Percentiles rank a stretch among this genome's conserved stretches.
Conservation (phyloP, 345 rosid genomes). For the Citrus trifoliata region DNA sequence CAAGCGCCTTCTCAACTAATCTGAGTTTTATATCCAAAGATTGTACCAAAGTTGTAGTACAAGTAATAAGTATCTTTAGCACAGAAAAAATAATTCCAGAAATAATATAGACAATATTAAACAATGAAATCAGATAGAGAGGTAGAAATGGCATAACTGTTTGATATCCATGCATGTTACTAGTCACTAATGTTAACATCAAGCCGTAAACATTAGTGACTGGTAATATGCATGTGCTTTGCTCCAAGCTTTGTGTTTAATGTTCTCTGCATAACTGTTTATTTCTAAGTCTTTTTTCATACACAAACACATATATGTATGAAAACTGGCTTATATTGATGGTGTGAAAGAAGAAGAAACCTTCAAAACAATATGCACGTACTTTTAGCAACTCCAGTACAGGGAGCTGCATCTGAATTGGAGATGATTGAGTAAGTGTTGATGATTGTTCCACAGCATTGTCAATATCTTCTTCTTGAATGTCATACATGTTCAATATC, state of each 20-base stretch:
- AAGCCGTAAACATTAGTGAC: too few relatives aligned
- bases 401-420: constrained; percentile 79
- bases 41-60: background rate
- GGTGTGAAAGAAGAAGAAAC: constrained; percentile 3
- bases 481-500: constrained; percentile 80
- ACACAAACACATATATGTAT: background rate
- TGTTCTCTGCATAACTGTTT: background rate
- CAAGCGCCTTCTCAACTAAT: background rate
- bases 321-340: background rate
- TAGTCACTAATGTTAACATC: too few relatives aligned
- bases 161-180: too few relatives aligned
- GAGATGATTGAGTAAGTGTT: constrained; percentile 41
- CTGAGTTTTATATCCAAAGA: background rate
- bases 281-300: background rate
- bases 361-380: constrained; percentile 18
- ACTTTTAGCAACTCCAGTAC: constrained; percentile 85
- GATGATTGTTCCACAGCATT: constrained; percentile 54
- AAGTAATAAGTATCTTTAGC: background rate
- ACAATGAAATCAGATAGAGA: background rate
- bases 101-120: background rate
- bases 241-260: background rate
- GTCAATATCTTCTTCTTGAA: constrained; percentile 76
- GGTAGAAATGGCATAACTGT: too few relatives aligned
- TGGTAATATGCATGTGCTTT: too few relatives aligned
- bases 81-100: background rate